Base-by-base conservation (phyloP, 805 yeast species). In the Saccharomycopsis capsularis region DNA sequence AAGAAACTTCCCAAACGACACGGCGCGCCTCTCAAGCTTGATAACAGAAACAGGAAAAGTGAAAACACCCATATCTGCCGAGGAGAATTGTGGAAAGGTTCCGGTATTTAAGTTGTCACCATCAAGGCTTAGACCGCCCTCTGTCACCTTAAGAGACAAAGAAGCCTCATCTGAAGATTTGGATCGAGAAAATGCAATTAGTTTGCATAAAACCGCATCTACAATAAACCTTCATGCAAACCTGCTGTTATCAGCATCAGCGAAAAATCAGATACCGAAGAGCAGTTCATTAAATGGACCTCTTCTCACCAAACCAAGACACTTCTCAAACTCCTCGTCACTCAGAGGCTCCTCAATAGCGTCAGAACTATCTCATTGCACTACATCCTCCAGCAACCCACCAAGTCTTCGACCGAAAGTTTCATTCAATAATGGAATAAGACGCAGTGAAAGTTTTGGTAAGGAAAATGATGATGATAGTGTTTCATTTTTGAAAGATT, bases 401-500 rank as follows among this genome's bases (percentile, higher is more conserved):
- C n/a, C n/a, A n/a, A n/a, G n/a, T n/a, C n/a, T n/a, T n/a, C n/a
- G n/a, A n/a, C n/a, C n/a, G n/a, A n/a, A n/a, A n/a, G n/a, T n/a
- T n/a, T n/a, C n/a, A n/a, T n/a, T n/a, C n/a, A n/a, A n/a, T n/a
- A n/a, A n/a, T n/a, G n/a, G n/a, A n/a, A n/a, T n/a, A n/a, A n/a
- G n/a, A n/a, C n/a, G n/a, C n/a, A n/a, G n/a, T n/a, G n/a, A n/a
- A n/a, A n/a, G n/a, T n/a, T n/a, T n/a, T n/a, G n/a, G n/a, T n/a
- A n/a, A 44, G 24, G 37, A 13, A 36, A 16, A 16, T 11, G 38
- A 25, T 22, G 39, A 30, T 9, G 27, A 30, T 6, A 49, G 45
- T 19, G 15, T 40, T 13, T 32, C 50, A 5, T 49, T 49, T 42
- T 40, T 49, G 18, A 49, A 49, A 21, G 50, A 49, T 3, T 49